phyloP scores from a whole-genome alignment of 179 eudicot species.

The Corrigiola litoralis region DNA sequence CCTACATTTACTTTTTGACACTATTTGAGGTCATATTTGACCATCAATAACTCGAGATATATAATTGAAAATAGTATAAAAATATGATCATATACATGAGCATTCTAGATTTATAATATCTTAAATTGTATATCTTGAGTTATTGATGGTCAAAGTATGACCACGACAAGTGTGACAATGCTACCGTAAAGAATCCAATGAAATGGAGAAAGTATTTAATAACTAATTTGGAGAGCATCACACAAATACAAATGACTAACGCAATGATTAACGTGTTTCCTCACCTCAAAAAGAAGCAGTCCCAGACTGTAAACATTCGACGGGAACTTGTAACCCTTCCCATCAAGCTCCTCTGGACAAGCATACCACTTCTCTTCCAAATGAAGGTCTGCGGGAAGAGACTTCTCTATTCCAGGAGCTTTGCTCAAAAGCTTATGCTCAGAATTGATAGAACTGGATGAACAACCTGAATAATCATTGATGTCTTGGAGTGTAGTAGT shows the following conservation, averaged over 20 bases:
- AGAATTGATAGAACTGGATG: slow-evolving; percentile 16
- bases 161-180: too few relatives aligned
- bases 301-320: slow-evolving; percentile 56
- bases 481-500: background rate
- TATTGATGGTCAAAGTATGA: too few relatives aligned
- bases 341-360: slow-evolving; percentile 39
- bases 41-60: too few relatives aligned
- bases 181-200: too few relatives aligned
- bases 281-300: slow-evolving; percentile 63
- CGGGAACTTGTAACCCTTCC: slow-evolving; percentile 16
- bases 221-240: background rate
- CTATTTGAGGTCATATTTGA: too few relatives aligned
- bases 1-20: too few relatives aligned
- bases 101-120: too few relatives aligned
- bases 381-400: slow-evolving; percentile 16
- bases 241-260: background rate
- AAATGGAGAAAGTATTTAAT: background rate
- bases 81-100: too few relatives aligned
- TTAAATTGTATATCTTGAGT: too few relatives aligned
- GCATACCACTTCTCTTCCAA: slow-evolving; percentile 57
- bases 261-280: slow-evolving; percentile 3
- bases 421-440: slow-evolving; percentile 1
- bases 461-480: slow-evolving; percentile 7
- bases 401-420: slow-evolving; percentile 10
- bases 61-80: too few relatives aligned